Evolutionary conservation across 2,329 filamentous ascomycete genomes (phyloP), one percentile per base, ranked within the genome.

Genomic region (Botryotinia calthae): DNA sequence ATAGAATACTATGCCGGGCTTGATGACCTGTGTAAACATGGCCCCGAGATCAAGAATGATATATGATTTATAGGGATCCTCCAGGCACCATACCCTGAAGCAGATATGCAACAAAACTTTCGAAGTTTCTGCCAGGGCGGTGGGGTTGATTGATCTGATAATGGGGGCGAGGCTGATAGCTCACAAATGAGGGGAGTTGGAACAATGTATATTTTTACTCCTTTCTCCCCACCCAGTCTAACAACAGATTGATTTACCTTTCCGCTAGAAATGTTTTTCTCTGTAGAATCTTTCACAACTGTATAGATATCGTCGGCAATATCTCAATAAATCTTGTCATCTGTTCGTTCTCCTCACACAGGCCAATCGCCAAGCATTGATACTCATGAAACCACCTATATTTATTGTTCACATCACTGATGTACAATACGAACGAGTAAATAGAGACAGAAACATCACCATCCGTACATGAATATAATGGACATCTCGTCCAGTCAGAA

Each of bases 81-180:
- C 18, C 8, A 66, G 63, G 63, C 63, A 16, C 37, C 7, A 67
- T 8, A n/a, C 34, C 34, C 64, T 67, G 22, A 40, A 67, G 64
- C 64, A 67, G 64, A 67, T 54, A 14, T 67, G 64, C 64, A 67
- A 67, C 64, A 67, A 67, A 62, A 62, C 56, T 48, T 51, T 28
- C n/a, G 7, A 37, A 9, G 18, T 40, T 46, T 70, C 56, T 48
- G n/a, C 68, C 42, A 37, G 42, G 42, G 68, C 56, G 68, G 56
- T 63, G 68, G 58, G 42, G 8, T 48, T 28, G 25, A 46, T 25
- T 51, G 22, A 14, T 46, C 12, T 58, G 31, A 65, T 31, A 46
- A 31, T 40, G 22, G 37, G 34, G 25, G 22, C 34, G 31, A n/a
- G 37, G 16, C 9, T 9, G 51, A 54, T 28, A 28, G 28, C 31